A percentile compares a stretch with the other conserved stretches of the same genome.
Evolutionary conservation across 176 grass and related monocot species (phyloP).

Genomic region (Rhipidocladum racemiflorum): DNA sequence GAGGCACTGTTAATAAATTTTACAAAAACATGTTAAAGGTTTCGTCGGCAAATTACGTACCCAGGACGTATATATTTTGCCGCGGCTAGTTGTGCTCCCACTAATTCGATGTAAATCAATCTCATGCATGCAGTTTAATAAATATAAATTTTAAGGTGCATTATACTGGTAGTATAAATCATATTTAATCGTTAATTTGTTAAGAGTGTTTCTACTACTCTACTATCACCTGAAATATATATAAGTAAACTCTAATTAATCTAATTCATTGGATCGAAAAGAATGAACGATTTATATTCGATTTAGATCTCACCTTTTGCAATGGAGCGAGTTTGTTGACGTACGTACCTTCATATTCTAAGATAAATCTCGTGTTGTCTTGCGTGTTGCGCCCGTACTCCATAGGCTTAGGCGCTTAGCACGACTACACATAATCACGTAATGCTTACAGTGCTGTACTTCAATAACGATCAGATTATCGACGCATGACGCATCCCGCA

Average conservation of each 20-base stretch:
- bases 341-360: neutral
- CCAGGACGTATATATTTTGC: neutral
- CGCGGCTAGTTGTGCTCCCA: neutral
- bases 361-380: neutral
- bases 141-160: too few relatives aligned
- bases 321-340: neutral
- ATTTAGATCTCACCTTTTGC: neutral
- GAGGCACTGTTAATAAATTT: too few relatives aligned
- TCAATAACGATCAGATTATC: neutral
- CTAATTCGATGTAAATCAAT: neutral
- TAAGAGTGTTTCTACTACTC: too few relatives aligned
- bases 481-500: conserved; percentile 24
- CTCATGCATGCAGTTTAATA: neutral
- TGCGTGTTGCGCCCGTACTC: conserved; percentile 6
- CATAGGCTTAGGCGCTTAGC: neutral
- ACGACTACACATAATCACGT: neutral
- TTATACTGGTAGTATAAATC: too few relatives aligned
- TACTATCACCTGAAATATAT: too few relatives aligned
- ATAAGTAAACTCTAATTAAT: too few relatives aligned
- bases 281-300: too few relatives aligned
- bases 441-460: neutral
- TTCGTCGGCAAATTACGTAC: too few relatives aligned
- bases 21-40: too few relatives aligned
- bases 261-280: too few relatives aligned
- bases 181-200: too few relatives aligned